Percentiles rank a stretch among this genome's conserved stretches.
Evolutionary conservation across 1,139 yeast species (phyloP).

Genomic region (Pichia sp.): DNA sequence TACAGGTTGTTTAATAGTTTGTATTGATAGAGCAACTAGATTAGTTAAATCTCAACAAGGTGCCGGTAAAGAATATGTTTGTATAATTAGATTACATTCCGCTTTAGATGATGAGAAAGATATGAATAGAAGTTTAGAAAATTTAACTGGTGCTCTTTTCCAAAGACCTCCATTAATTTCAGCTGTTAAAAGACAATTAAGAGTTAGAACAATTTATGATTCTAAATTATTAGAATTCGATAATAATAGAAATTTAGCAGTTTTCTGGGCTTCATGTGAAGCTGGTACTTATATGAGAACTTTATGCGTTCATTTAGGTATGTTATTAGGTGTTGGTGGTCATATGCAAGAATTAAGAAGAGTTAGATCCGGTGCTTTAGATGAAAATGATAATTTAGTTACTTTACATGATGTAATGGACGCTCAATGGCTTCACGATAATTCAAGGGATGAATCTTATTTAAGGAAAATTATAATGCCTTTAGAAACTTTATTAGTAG

Average conservation of each 20-base stretch:
- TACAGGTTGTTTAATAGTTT: conserved; percentile 94
- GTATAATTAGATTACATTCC: conserved; percentile 93
- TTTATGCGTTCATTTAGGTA: conserved; percentile 95
- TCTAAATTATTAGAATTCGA: conserved; percentile 93
- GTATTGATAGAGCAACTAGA: conserved; percentile 97
- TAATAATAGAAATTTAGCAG: conserved; percentile 93
- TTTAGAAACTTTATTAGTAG: conserved; percentile 83
- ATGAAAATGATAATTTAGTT: conserved; percentile 85
- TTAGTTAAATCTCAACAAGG: conserved; percentile 98
- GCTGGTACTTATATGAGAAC: conserved; percentile 99
- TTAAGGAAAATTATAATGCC: conserved; percentile 93
- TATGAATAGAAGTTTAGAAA: conserved; percentile 80
- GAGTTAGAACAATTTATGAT: conserved; percentile 97
- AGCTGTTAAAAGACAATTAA: conserved; percentile 97
- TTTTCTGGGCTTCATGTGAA: conserved; percentile 99
- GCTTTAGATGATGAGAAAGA: conserved; percentile 87
- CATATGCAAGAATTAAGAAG: conserved; percentile 99
- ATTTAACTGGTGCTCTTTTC: conserved; percentile 95
- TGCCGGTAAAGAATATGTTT: conserved; percentile 99
- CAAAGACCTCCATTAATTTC: conserved; percentile 99
- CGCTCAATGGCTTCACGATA: conserved; percentile 97
- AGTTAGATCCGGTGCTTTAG: conserved; percentile 94
- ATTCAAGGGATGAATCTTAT: conserved; percentile 93
- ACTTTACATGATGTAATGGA: conserved; percentile 95
- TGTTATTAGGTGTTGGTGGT: conserved; percentile 97